These are phyloP conservation scores for Begonia peltatifolia DNA, from an alignment of 306 rosid genomes.

Conservation along the genomic window DNA sequence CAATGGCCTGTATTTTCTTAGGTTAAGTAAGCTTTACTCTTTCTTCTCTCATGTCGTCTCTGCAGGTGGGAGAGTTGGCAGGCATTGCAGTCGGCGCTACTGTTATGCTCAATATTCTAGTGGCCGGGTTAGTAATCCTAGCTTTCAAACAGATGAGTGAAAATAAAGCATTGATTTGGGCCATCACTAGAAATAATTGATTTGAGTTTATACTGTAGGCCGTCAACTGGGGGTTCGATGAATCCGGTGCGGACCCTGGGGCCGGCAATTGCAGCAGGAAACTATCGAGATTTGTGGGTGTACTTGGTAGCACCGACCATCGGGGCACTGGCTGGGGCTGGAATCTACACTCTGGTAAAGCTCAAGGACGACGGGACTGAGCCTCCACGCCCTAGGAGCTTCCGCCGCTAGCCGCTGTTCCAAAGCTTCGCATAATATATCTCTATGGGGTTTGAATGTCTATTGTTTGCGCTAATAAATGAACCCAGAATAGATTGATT, in stretches of 20 bases:
- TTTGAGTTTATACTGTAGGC: slow-evolving; percentile 24
- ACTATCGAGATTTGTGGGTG: slow-evolving; percentile 54
- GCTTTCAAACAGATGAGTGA: not conserved
- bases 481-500: no score
- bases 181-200: not conserved
- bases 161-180: not conserved
- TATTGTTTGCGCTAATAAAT: no score
- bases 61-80: slow-evolving; percentile 77
- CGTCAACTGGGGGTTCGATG: slow-evolving; percentile 81
- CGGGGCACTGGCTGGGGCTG: slow-evolving; percentile 75
- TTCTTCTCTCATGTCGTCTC: not conserved
- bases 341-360: slow-evolving; percentile 55
- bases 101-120: slow-evolving; percentile 73
- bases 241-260: slow-evolving; percentile 95
- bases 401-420: slow-evolving; percentile 36
- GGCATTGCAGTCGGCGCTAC: slow-evolving; percentile 91
- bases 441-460: no score
- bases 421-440: no score
- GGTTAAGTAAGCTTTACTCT: not conserved
- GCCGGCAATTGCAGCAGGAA: slow-evolving; percentile 85
- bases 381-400: slow-evolving; percentile 44
- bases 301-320: slow-evolving; percentile 75
- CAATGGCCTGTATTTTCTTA: not conserved
- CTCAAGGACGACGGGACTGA: slow-evolving; percentile 30
- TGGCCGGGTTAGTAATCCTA: slow-evolving; percentile 45